Evolutionary conservation across 257 asterid genomes (phyloP), one percentile per base, ranked within the genome.

Genomic region (Salvia rosmarinus): DNA sequence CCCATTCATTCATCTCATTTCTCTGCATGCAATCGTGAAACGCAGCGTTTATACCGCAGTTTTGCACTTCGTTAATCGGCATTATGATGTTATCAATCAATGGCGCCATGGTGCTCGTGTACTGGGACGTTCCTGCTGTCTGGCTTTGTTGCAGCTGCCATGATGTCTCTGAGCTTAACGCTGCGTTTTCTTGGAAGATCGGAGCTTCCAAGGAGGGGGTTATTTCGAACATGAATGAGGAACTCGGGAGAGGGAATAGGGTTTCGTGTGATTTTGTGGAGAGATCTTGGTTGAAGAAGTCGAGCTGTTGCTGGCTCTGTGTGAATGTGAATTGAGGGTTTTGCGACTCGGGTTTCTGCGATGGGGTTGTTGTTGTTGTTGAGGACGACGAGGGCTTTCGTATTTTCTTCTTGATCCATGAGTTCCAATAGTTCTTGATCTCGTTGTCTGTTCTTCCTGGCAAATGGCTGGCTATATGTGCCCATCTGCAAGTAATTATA

Each of bases 371-470:
- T 17, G 83, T 10, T 20, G 60, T 23, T 11, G 61, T 12, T 11
- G 57, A 74, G 4, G 81, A 13, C 43, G 84, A 17, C 11, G 87
- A 61, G 64, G 96, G 70, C 42, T 88, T 90, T 73, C 90, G 67
- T 8, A 90, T 73, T 70, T 92, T 92, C 84, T 90, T 92, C 70
- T 92, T 92, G 57, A 92, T 92, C 98, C 98, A 90, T 14, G 98
- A 92, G 9, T 92, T 92, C 98, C 98, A 92, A 3, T 92, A 92
- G 75, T 92, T 92, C 68, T 92, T 92, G 55, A 92, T 92, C 77
- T 92, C 98, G 14, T 92, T 92, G 78, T 92, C 98, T 12, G 98
- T 92, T 79, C 98, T 80, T 47, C 98, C 98, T 0, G 98, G 98
- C 60, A 92, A 86, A 75, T 92, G 97, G 72, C 96, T 92, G 4